Base-by-base conservation (phyloP, 805 yeast genomes). In the Torulaspora maleeae region DNA sequence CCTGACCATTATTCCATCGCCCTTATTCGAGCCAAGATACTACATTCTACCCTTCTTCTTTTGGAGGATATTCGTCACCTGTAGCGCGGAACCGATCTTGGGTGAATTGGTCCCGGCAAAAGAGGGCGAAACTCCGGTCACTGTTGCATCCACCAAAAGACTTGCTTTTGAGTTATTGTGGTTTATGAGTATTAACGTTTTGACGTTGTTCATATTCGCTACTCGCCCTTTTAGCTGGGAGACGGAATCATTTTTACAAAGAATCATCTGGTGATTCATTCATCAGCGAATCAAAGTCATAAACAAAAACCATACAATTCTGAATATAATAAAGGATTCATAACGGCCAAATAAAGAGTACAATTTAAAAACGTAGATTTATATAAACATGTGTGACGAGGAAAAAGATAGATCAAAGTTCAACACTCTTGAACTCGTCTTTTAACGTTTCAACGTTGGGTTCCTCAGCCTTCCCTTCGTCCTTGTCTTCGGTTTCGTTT, bases 21-120 rank as follows among this genome's bases (percentile, higher is more conserved):
- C 98, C 4, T 71, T 93, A 52, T 82, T 93, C 58, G 99, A 93
- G 65, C 96, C 97, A 39, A 77, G 99, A 47, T 93, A 93, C 63
- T 93, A 83, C 63, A 86, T 91, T 39, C 56, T 88, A 4, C 97
- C 98, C 3, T 80, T 78, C 59, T 61, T 85, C 10, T 64, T 89
- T 32, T 88, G 90, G 79, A 76, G 97, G 54, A 43, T 86, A 2
- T 74, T 79, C 46, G 63, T 75, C 12, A 64, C 66, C 10, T 59
- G 64, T 39, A 54, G 55, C 38, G 60, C 63, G 11, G 78, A 80
- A 13, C 64, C 68, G 19, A 55, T 62, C 13, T 55, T 49, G 15
- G 53, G 53, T 47, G 60, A 59, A 12, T 43, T 62, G 20, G 51
- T 58, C 20, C 50, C 54, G n/a, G 50, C 54, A 1, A 39, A 43